phyloP scores from a whole-genome alignment of 1,284 basidiomycete species.

The Marasmius tenuissimus region DNA sequence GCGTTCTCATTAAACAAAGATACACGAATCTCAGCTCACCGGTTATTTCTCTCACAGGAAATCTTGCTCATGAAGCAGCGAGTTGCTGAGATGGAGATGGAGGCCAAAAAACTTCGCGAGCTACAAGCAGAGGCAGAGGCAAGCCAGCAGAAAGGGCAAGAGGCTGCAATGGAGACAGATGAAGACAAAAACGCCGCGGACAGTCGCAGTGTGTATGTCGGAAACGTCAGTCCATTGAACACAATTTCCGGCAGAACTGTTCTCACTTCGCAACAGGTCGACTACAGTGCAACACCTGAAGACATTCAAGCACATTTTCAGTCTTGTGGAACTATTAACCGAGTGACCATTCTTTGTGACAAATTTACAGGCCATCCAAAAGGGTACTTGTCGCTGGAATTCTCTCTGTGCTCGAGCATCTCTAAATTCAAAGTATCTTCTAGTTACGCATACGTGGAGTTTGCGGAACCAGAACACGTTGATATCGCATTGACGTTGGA shows the following conservation, averaged over 20 bases:
- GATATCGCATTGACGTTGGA: conserved; percentile 94
- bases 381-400: conserved; percentile 65
- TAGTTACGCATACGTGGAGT: conserved; percentile 99
- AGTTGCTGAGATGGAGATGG: conserved; percentile 90
- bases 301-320: conserved; percentile 99
- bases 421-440: conserved; percentile 3
- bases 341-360: conserved; percentile 98
- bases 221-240: conserved; percentile 73
- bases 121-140: conserved; percentile 87
- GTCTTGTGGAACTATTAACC: conserved; percentile 96
- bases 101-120: conserved; percentile 87
- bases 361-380: conserved; percentile 99
- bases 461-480: conserved; percentile 92
- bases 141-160: conserved; percentile 39
- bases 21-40: conserved; percentile 10
- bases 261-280: conserved; percentile 64
- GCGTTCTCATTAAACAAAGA: conserved; percentile 4
- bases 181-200: conserved; percentile 82
- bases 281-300: conserved; percentile 97
- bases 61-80: conserved; percentile 89
- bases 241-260: background rate
- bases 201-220: conserved; percentile 90
- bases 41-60: conserved; percentile 47
- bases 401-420: background rate
- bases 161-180: conserved; percentile 67